These are phyloP conservation scores for Hysterium pulicare DNA, from an alignment of 2,329 filamentous ascomycete genomes.

Conservation along the genomic window DNA sequence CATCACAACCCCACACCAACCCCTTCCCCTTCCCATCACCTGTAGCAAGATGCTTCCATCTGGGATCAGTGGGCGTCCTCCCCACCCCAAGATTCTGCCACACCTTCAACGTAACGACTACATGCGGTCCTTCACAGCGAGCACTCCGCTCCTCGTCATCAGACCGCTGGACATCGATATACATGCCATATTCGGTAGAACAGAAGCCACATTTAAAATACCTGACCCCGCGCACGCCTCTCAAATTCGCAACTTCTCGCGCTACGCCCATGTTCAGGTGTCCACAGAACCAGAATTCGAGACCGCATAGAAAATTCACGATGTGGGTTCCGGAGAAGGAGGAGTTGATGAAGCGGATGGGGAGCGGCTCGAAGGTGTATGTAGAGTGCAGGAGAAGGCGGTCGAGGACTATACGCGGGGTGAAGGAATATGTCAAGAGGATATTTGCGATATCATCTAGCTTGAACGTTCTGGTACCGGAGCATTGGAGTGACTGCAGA, in stretches of 20 bases:
- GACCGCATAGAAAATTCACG: conserved; percentile 1
- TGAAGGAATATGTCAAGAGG: conserved; percentile 7
- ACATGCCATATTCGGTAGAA: conserved; percentile 4
- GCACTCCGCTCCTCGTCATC: neutral
- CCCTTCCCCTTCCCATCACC: conserved; percentile 1
- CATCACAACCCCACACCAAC: conserved; percentile 3
- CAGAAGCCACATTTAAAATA: conserved; percentile 4
- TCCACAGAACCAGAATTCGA: conserved; percentile 6
- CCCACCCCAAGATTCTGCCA: conserved; percentile 5
- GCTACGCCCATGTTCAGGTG: conserved; percentile 1
- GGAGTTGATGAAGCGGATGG: conserved; percentile 5
- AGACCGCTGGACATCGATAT: neutral
- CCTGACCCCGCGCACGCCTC: conserved; percentile 1
- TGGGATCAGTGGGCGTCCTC: conserved; percentile 4
- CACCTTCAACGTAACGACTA: conserved; percentile 1
- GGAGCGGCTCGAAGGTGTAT: conserved; percentile 7
- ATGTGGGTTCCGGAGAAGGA: neutral
- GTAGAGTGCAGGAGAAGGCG: conserved; percentile 9
- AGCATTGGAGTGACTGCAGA: conserved; percentile 8
- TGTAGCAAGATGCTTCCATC: conserved; percentile 6
- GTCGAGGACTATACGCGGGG: conserved; percentile 11
- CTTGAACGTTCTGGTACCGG: conserved; percentile 3
- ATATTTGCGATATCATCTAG: conserved; percentile 3
- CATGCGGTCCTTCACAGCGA: no score
- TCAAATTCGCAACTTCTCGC: neutral